These are phyloP conservation scores for Marasmius sp. DNA, from an alignment of 1,284 basidiomycete species.

Conservation along the genomic window DNA sequence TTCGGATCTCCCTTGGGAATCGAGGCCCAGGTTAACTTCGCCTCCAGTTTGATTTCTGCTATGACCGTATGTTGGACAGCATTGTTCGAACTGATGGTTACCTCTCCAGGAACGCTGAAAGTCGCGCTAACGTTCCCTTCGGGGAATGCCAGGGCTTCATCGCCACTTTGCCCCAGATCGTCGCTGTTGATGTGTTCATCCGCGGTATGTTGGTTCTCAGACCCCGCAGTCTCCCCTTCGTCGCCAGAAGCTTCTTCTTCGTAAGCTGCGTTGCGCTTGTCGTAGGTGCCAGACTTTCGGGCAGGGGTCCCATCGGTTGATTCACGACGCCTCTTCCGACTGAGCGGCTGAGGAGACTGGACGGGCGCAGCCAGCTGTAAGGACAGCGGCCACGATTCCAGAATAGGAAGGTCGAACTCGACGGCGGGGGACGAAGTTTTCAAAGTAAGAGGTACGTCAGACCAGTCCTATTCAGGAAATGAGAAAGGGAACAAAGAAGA, in stretches of 20 bases:
- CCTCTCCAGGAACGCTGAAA: not conserved
- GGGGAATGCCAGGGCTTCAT: not conserved
- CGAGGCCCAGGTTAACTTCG: not conserved
- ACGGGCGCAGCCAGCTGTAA: not conserved
- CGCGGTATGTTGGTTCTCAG: not conserved
- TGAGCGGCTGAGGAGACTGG: not conserved
- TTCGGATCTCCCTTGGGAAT: not conserved
- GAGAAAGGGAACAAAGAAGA: not conserved
- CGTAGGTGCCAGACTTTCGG: not conserved
- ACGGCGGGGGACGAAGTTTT: not conserved
- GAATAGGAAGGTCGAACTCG: not conserved
- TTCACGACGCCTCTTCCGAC: slow-evolving; percentile 1
- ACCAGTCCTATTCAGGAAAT: not conserved
- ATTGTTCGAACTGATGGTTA: not conserved
- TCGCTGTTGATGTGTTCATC: not conserved
- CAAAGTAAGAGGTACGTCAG: not conserved
- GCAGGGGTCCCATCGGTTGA: not conserved
- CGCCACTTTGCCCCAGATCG: not conserved
- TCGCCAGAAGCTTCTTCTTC: not conserved
- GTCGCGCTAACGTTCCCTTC: not conserved
- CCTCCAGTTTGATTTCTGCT: not conserved
- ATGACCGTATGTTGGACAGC: not conserved
- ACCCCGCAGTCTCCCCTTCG: not conserved
- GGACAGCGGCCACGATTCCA: not conserved
- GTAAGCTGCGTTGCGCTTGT: not conserved